Evolutionary conservation across 805 yeast species (phyloP), one percentile per base, ranked within the genome.

Genomic region (Jamesozyma jinghongensis): DNA sequence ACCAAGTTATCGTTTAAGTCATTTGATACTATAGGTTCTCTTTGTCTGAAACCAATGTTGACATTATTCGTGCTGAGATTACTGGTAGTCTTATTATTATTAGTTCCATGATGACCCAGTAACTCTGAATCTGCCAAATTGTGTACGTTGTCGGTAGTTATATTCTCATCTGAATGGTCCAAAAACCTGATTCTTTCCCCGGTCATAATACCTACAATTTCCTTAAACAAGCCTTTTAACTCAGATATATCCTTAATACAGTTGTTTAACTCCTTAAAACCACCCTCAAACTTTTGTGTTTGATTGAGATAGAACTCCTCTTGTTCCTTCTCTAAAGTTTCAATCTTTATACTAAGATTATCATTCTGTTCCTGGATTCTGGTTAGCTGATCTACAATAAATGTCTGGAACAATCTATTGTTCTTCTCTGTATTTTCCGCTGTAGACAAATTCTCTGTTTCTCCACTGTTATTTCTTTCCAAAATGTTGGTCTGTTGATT

Each of bases 201-300:
- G 7, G 51, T 50, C 51, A 56, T 50, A 7, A 54, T 48, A 4
- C 56, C 58, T 11, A 54, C 52, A 7, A 56, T 42, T 34, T 54
- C 59, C 33, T 53, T 51, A 40, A 56, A 56, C 7, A 52, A 43
- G 20, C 47, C 51, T 26, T 46, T 51, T 45, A 55, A 38, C 7
- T 49, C 46, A 3, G 44, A 27, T n/a, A 54, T 41, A 20, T 54
- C 57, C 6, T 47, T 44, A 1, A 41, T 35, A 39, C 51, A 48
- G 25, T 41, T 43, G 4, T 43, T 44, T 7, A 52, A 39, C 17
- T 53, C 41, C 20, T 44, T 41, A 25, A 53, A 49, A 5, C 52
- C 53, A 19, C 36, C 38, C 19, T 50, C 55, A 38, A 54, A 37
- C 20, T 45, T 43, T 19, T 44, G 40, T 19, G 48, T 40, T 8